These are phyloP conservation scores for Fusarium torreyae DNA, from an alignment of 2,329 filamentous ascomycete species.

Conservation along the genomic window DNA sequence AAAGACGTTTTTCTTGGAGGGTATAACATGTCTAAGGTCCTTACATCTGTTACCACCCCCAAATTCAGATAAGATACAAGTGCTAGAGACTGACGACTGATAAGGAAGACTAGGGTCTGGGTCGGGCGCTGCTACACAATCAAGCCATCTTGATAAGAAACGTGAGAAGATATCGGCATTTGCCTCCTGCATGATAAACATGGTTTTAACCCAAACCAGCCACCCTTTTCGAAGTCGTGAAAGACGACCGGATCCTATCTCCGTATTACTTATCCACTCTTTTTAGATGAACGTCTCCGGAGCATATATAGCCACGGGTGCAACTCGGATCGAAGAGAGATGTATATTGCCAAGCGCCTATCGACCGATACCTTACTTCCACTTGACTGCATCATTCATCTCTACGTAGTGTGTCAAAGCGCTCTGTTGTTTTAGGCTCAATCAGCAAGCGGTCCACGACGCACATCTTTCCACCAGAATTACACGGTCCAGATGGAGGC, in stretches of 20 bases:
- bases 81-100: conserved; percentile 19
- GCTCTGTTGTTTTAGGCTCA: too few relatives aligned
- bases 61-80: conserved; percentile 17
- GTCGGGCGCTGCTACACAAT: conserved; percentile 1
- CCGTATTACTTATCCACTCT: conserved; percentile 7
- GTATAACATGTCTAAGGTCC: neutral
- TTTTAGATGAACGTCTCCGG: accelerated
- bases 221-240: neutral
- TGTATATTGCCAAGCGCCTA: neutral
- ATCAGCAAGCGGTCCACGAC: too few relatives aligned
- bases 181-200: conserved; percentile 13
- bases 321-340: neutral
- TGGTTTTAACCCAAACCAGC: conserved; percentile 30
- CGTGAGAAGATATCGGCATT: conserved; percentile 11
- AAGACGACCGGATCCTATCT: neutral
- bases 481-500: conserved; percentile 3
- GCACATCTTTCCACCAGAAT: neutral
- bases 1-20: too few relatives aligned
- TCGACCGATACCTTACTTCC: neutral
- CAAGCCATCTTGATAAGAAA: conserved; percentile 6
- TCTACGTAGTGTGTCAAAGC: neutral
- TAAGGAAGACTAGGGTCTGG: conserved; percentile 30
- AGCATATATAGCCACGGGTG: conserved; percentile 1
- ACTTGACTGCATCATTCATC: too few relatives aligned
- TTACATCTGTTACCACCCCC: conserved; percentile 11